These are phyloP conservation scores for Apophysomyces elegans DNA, from an alignment of 371 early-diverging fungal species.

Conservation along the genomic window DNA sequence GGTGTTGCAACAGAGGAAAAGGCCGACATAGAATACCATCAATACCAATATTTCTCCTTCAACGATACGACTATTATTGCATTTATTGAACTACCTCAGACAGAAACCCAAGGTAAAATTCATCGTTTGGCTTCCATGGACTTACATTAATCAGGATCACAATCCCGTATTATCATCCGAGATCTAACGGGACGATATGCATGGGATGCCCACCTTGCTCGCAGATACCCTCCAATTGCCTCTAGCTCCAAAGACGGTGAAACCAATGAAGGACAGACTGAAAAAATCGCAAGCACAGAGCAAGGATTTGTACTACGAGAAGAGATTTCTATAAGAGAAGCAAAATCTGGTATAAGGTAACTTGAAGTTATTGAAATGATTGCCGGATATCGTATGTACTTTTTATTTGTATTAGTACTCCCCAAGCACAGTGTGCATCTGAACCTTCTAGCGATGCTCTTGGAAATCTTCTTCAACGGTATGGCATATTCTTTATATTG, in stretches of 20 bases:
- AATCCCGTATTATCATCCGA: conserved; percentile 68
- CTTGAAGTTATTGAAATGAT: not conserved
- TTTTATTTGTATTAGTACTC: not conserved
- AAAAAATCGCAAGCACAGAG: conserved; percentile 1
- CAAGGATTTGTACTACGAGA: conserved; percentile 13
- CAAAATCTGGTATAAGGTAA: not conserved
- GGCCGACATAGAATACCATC: conserved; percentile 29
- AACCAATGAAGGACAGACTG: not conserved
- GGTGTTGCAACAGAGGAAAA: conserved; percentile 48
- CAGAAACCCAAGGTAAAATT: conserved; percentile 32
- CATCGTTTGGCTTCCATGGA: not conserved
- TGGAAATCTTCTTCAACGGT: conserved; percentile 46
- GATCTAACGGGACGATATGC: conserved; percentile 80
- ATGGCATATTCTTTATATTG: conserved; percentile 11
- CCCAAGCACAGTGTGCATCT: not conserved
- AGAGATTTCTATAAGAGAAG: conserved; percentile 3
- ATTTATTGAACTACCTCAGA: conserved; percentile 57
- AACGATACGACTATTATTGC: conserved; percentile 67
- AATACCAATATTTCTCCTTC: conserved; percentile 63
- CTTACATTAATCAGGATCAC: conserved; percentile 18
- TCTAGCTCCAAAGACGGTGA: not conserved
- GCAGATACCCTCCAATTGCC: not conserved
- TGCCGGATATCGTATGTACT: not conserved
- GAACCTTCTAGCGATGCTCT: conserved; percentile 40
- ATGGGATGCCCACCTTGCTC: conserved; percentile 73